Percentiles rank a stretch among this genome's conserved stretches.
Evolutionary conservation across 2,329 filamentous ascomycete species (phyloP).

Genomic region (Aspergillus pseudotamarii): DNA sequence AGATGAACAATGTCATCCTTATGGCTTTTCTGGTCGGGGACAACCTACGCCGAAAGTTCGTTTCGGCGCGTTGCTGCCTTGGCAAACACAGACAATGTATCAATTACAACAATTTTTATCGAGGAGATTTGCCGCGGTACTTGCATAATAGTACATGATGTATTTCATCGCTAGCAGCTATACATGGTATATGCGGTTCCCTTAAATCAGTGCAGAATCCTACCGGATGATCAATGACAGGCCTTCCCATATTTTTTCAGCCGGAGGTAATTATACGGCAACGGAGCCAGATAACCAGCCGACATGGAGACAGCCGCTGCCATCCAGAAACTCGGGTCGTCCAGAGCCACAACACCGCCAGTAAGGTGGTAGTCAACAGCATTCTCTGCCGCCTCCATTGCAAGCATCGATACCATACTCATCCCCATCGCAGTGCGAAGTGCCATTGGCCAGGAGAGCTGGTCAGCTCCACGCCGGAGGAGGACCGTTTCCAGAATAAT

Average conservation of each 20-base stretch:
- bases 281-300: slow-evolving; percentile 46
- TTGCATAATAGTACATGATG: background rate
- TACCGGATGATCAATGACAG: slow-evolving; percentile 20
- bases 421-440: slow-evolving; percentile 59
- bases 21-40: too few relatives aligned
- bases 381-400: slow-evolving; percentile 61
- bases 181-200: background rate
- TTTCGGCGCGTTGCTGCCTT: too few relatives aligned
- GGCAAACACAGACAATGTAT: too few relatives aligned
- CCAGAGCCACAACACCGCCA: slow-evolving; percentile 52
- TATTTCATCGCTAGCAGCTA: background rate
- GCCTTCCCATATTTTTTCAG: slow-evolving; percentile 53
- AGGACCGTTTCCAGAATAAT: slow-evolving; percentile 57
- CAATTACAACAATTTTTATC: too few relatives aligned
- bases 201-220: fast-evolving
- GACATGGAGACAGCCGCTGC: slow-evolving; percentile 44
- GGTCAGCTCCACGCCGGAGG: slow-evolving; percentile 53
- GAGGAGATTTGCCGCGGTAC: fast-evolving
- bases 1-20: too few relatives aligned
- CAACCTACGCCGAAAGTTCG: too few relatives aligned
- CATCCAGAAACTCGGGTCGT: slow-evolving; percentile 55
- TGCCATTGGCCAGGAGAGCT: slow-evolving; percentile 51
- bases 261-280: slow-evolving; percentile 58
- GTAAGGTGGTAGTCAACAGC: slow-evolving; percentile 59
- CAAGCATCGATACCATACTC: slow-evolving; percentile 62